Conservation (phyloP, 2,329 filamentous ascomycete genomes). For the Ophiostoma quercus region DNA sequence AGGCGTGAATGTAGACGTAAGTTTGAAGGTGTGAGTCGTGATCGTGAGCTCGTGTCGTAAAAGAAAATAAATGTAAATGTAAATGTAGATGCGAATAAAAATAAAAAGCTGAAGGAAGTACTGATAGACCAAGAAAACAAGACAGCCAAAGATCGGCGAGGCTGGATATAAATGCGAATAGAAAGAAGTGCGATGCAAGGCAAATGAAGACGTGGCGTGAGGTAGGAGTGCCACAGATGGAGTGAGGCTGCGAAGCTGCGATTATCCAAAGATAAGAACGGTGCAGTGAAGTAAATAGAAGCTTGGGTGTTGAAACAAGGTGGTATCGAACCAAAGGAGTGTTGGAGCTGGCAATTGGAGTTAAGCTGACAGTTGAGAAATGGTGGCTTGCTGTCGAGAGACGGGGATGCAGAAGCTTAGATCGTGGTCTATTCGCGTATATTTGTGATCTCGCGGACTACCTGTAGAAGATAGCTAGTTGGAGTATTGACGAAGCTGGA, state of each 20-base stretch:
- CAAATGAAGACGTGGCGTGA: background rate
- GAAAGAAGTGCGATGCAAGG: background rate
- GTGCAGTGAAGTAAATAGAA: background rate
- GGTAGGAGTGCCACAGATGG: background rate
- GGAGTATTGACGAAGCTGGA: background rate
- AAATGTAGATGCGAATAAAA: background rate
- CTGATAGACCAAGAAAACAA: background rate
- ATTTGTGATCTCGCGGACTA: background rate
- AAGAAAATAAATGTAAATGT: background rate
- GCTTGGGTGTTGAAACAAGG: background rate
- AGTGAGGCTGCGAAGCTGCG: background rate
- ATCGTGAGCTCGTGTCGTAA: background rate
- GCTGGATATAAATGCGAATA: background rate
- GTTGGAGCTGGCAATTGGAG: background rate
- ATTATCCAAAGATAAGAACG: background rate
- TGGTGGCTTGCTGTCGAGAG: background rate
- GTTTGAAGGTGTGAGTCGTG: background rate
- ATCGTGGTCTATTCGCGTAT: background rate
- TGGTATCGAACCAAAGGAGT: background rate
- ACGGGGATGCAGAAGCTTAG: background rate
- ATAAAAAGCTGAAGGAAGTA: background rate
- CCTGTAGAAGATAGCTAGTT: background rate
- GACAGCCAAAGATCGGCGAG: background rate
- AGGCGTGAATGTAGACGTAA: background rate
- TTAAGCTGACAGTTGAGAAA: background rate